A percentile compares a stretch with the other conserved stretches of the same genome.
Conservation (phyloP, 2,329 filamentous ascomycete genomes). For the Raffaelea albimanens region DNA sequence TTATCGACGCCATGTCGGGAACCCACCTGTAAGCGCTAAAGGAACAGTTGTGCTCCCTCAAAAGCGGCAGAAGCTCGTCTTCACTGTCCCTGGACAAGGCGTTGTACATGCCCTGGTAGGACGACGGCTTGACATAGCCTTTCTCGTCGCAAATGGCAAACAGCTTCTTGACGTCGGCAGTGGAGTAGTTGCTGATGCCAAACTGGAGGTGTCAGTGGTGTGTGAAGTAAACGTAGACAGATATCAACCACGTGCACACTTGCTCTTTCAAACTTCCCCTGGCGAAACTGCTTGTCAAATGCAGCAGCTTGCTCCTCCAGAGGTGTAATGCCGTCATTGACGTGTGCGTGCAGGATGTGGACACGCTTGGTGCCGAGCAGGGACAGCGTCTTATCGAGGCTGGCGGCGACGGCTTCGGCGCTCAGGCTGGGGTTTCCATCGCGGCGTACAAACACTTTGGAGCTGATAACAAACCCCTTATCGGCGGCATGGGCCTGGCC, state of each 20-base stretch:
- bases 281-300: slow-evolving; percentile 22
- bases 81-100: slow-evolving; percentile 16
- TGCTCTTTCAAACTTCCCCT: slow-evolving; percentile 19
- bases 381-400: slow-evolving; percentile 7
- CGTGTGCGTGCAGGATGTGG: slow-evolving; percentile 15
- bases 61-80: slow-evolving; percentile 9
- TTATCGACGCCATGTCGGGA: no score
- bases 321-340: slow-evolving; percentile 18
- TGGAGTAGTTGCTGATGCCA: slow-evolving; percentile 23
- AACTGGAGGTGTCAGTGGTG: no score
- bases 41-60: slow-evolving; percentile 24
- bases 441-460: slow-evolving; percentile 7
- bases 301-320: slow-evolving; percentile 18
- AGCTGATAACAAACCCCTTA: slow-evolving; percentile 12
- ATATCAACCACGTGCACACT: no score
- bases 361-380: slow-evolving; percentile 6
- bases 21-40: slow-evolving; percentile 10
- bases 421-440: slow-evolving; percentile 2
- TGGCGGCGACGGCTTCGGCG: slow-evolving; percentile 2
- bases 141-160: slow-evolving; percentile 19
- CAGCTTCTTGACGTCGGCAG: slow-evolving; percentile 13
- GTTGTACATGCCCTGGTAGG: slow-evolving; percentile 28
- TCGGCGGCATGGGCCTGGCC: slow-evolving; percentile 9
- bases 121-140: slow-evolving; percentile 20
- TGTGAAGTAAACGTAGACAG: no score